Evolutionary conservation across 2,329 filamentous ascomycete genomes (phyloP).

Genomic region (Talaromyces verruculosus): DNA sequence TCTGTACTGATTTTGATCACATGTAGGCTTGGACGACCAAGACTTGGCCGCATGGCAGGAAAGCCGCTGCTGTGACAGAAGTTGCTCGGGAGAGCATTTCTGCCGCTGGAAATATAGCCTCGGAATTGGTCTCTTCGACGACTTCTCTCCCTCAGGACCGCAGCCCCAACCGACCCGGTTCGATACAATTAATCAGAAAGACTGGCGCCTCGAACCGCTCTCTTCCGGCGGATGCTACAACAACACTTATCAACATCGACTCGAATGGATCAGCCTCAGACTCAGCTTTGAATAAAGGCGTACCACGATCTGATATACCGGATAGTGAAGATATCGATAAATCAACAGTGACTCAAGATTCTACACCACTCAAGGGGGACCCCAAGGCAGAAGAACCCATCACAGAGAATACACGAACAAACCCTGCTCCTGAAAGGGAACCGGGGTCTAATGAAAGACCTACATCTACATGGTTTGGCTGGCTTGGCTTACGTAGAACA

Average conservation of each 20-base stretch:
- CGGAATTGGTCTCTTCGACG: constrained; percentile 37
- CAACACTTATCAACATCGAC: constrained; percentile 48
- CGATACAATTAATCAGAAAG: constrained; percentile 46
- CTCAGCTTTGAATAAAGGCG: constrained; percentile 24
- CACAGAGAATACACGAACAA: not conserved
- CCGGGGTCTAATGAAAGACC: constrained; percentile 25
- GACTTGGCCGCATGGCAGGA: constrained; percentile 48
- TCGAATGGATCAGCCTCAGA: constrained; percentile 41
- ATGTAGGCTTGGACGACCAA: constrained; percentile 46
- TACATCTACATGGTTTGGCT: constrained; percentile 27
- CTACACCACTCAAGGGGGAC: not conserved
- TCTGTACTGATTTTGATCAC: not conserved
- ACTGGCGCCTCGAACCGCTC: constrained; percentile 44
- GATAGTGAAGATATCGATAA: not conserved
- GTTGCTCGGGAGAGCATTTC: constrained; percentile 52
- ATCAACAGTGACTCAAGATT: not conserved
- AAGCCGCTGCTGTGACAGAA: constrained; percentile 51
- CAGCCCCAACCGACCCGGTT: constrained; percentile 35
- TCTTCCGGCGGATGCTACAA: constrained; percentile 46
- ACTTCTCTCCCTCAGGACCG: constrained; percentile 30
- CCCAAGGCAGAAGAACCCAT: not conserved
- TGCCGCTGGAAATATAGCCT: constrained; percentile 41
- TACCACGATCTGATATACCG: constrained; percentile 20
- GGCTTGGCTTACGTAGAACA: constrained; percentile 20
- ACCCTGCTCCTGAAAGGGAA: not conserved